Evolutionary conservation across 495 filamentous ascomycete genomes (phyloP).

Genomic region (Talaromyces wortmannii): DNA sequence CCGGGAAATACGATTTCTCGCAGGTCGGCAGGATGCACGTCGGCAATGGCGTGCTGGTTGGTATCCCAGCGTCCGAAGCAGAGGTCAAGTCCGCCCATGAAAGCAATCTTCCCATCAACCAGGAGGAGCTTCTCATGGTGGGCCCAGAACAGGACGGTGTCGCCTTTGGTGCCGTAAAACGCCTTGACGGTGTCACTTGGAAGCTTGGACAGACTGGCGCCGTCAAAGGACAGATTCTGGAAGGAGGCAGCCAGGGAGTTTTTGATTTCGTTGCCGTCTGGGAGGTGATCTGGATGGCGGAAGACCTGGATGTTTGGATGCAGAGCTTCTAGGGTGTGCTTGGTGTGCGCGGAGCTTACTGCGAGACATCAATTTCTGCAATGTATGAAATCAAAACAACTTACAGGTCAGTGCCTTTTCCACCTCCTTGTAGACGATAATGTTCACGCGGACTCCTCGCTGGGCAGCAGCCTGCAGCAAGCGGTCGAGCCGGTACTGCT

Average conservation of each 20-base stretch:
- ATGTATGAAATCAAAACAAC: constrained; percentile 27
- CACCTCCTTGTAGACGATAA: constrained; percentile 95
- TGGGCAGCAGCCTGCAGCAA: constrained; percentile 85
- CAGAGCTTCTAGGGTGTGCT: constrained; percentile 67
- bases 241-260: constrained; percentile 43
- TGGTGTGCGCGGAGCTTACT: constrained; percentile 84
- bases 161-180: constrained; percentile 75
- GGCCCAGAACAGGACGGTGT: constrained; percentile 86
- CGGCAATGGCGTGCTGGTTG: constrained; percentile 71
- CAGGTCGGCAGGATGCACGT: constrained; percentile 74
- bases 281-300: constrained; percentile 84
- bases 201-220: constrained; percentile 47
- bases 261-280: constrained; percentile 54
- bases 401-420: constrained; percentile 78
- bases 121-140: constrained; percentile 93
- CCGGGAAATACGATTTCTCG: constrained; percentile 75
- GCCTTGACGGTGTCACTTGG: constrained; percentile 62
- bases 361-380: not conserved
- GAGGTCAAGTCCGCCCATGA: constrained; percentile 72
- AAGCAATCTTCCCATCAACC: constrained; percentile 71
- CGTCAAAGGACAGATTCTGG: constrained; percentile 43
- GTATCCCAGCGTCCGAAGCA: constrained; percentile 63
- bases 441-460: constrained; percentile 78
- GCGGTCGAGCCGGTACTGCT: constrained; percentile 80
- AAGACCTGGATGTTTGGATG: constrained; percentile 90